Evolutionary conservation across 2,329 filamentous ascomycete species (phyloP), one percentile per base, ranked within the genome.

Genomic region (Botrytis byssoidea): DNA sequence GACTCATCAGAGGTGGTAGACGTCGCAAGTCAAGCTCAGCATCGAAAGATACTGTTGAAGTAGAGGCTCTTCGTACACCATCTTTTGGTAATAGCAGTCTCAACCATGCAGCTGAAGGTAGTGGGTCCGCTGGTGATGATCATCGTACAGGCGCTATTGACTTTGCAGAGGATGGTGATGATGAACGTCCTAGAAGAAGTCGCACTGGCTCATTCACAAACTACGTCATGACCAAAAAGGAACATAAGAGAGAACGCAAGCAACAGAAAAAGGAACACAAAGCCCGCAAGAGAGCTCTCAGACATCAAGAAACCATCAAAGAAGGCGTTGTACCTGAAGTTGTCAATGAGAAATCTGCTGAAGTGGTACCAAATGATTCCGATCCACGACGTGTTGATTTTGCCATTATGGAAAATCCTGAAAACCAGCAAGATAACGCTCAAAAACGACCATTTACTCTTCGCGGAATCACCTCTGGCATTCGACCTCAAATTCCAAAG

Each of bases 21-120:
- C 78, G 89, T 79, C 90, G 89, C 76, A 97, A 95, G 85, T 95
- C 92, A 0, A 95, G 91, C 77, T 85, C 88, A 48, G 89, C 89
- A 79, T 94, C 91, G 37, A 88, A 88, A 74, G 91, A 93, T 22
- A 82, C 81, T 25, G 85, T 84, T 4, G 74, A 61, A 8, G 79
- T 82, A 6, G 75, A 76, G 35, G 82, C 83, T 69, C 84, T 79
- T 18, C 79, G 83, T 73, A 85, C 85, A 29, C 84, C 85, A 16
- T 85, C 84, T 81, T 83, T 79, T 61, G 78, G 79, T 68, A 82
- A 81, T 9, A 74, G 75, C 40, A 79, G 77, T 37, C 74, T 77
- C 35, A 75, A 74, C 42, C 78, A 68, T 29, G 35, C 76, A n/a
- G 72, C 72, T 37, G 61, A 74, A 44, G 76, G 79, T 57, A 77